Base-by-base conservation (phyloP, 805 yeast species). In the Candida endomychidarum region DNA sequence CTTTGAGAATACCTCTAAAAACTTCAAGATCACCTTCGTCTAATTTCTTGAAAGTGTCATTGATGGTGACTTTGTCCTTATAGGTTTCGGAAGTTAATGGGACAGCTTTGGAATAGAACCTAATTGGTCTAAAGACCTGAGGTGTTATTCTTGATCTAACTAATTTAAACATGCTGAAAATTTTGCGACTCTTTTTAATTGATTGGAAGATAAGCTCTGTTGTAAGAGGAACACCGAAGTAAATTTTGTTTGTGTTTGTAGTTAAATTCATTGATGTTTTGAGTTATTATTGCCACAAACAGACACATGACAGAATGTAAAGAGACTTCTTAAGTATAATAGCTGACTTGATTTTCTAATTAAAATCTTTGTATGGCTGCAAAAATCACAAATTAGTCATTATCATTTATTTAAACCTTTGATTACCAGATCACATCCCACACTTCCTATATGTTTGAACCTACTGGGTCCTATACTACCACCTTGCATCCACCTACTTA, bases 401-500 rank as follows among this genome's bases (percentile, higher is more conserved):
- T 15, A 12, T 26, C 29, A 21, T 21, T 21, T 5, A 5, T 24
- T 24, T 24, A 24, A 24, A 8, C 21, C 10, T 25, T 15, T 21
- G 3, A 18, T 24, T 3, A 38, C 21, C 42, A 34, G 38, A 15
- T 29, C 39, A 18, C 20, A 16, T 18, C 41, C 41, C 2, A 23
- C 45, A 16, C 25, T 17, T 1, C 45, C 49, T 4, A 86, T 85
- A 49, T 79, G 81, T 43, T 86, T 68, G 52, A 86, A 86, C 40
- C 96, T 59, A 17, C 78, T 72, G 4, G 86, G 72, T 0, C 95
- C 95, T 28, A 86, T 54, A 3, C 85, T 86, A 0, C 72, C 70
- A 0, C 95, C 95, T 1, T 91, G 91, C 53, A 83, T 83, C 95
- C 95, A 86, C 44, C 96, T 56, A 0, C 86, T 76, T 0, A 83